Evolutionary conservation across 2,329 filamentous ascomycete species (phyloP), one percentile per base, ranked within the genome.

Genomic region (Sporothrix curviconia): DNA sequence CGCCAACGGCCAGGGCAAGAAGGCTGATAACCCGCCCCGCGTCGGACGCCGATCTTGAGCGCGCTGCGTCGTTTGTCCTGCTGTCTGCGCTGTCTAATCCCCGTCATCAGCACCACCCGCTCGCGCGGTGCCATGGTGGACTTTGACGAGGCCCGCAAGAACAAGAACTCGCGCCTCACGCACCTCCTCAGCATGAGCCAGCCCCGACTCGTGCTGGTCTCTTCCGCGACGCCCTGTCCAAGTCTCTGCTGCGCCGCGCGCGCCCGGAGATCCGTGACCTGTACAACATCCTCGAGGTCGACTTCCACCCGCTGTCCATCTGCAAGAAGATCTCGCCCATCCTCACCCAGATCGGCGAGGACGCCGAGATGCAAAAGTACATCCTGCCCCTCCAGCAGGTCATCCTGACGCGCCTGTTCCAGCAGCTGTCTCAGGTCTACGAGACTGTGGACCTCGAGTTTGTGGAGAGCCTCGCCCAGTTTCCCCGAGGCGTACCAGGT

Each of bases 311-410:
- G 55, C 82, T 99, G 59, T 97, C 92, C 37, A 99, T 99, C 70
- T 97, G 94, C 85, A 87, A 95, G 76, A 97, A 96, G 82, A 97
- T 99, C 65, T 96, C 92, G 12, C 94, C 94, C 54, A 97, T 99
- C 66, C 79, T 99, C 58, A 82, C 87, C 66, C 85, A 97, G 80
- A 97, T 99, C 69, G 92, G 92, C 63, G 85, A 86, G 60, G 92
- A 99, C 69, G 80, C 89, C 51, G 92, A 96, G 74, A 96, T 99
- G 92, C 86, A 94, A 77, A 94, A 94, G 76, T 99, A 99, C 71
- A 90, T 99, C 62, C 77, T 87, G 64, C 94, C 94, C 67, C 84
- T 99, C 55, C 94, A 99, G 78, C 94, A 99, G 78, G 94, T 99
- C 70, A 99, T 99, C 64, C 84, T 99, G 60, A 99, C 94, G 57